Percentiles rank a stretch among this genome's conserved stretches.
These are phyloP conservation scores for Citrus hindsii DNA, from an alignment of 345 rosid genomes.

Conservation along the genomic window DNA sequence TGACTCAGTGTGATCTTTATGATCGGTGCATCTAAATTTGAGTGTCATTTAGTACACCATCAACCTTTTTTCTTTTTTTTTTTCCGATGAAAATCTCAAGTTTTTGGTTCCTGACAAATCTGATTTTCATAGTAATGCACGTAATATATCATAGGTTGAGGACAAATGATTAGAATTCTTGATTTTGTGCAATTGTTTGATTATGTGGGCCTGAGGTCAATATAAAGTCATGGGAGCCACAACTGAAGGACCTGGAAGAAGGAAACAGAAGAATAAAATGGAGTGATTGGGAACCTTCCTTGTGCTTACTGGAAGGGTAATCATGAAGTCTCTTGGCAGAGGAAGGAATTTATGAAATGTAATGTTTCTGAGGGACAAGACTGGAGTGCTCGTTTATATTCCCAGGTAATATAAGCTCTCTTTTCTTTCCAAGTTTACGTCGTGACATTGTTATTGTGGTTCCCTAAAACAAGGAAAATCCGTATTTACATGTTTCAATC, in stretches of 20 bases:
- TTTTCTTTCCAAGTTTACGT: not conserved
- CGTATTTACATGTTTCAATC: not conserved
- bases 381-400: constrained; percentile 84
- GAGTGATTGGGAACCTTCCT: constrained; percentile 55
- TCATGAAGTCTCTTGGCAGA: constrained; percentile 53
- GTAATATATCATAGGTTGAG: no score
- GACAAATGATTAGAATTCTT: no score
- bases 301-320: constrained; percentile 88
- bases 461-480: not conserved
- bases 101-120: no score
- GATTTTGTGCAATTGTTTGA: not conserved
- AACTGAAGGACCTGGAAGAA: constrained; percentile 48
- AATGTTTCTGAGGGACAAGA: constrained; percentile 61
- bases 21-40: not conserved
- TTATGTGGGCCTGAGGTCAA: constrained; percentile 63
- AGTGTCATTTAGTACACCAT: no score
- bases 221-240: constrained; percentile 64
- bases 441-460: no score
- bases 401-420: constrained; percentile 38
- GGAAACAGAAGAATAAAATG: constrained; percentile 49
- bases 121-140: no score
- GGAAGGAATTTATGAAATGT: constrained; percentile 72
- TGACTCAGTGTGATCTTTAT: not conserved
- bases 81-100: no score
- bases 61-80: no score